phyloP scores from a whole-genome alignment of 352 stramenopile genomes.

The Thalassiosira sp. region DNA sequence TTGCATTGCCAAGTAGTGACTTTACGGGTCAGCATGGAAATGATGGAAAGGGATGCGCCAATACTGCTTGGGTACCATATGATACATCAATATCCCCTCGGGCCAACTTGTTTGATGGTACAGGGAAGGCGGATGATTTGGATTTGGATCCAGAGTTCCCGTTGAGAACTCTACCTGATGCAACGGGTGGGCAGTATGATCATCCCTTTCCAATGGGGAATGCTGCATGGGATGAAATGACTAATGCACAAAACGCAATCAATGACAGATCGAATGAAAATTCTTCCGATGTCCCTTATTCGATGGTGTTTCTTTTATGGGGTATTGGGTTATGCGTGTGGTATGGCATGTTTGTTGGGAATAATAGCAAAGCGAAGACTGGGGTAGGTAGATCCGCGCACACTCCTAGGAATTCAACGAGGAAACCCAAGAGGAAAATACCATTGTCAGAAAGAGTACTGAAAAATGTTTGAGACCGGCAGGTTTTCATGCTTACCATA shows the following conservation, averaged over 20 bases:
- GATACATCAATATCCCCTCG: conserved; percentile 73
- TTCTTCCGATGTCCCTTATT: conserved; percentile 42
- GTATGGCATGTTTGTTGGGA: conserved; percentile 49
- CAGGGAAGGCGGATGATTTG: conserved; percentile 69
- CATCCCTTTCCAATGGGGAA: conserved; percentile 43
- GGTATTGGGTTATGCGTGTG: conserved; percentile 43
- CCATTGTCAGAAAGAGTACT: conserved; percentile 30
- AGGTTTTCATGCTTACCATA: not conserved
- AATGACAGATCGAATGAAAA: not conserved
- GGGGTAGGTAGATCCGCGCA: not conserved
- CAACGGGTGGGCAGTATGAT: conserved; percentile 47
- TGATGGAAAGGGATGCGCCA: conserved; percentile 48
- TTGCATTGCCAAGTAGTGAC: conserved; percentile 53
- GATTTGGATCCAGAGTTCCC: conserved; percentile 79
- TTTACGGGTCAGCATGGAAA: conserved; percentile 36
- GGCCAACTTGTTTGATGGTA: conserved; percentile 70
- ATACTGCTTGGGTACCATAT: conserved; percentile 75
- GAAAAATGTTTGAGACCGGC: conserved; percentile 25
- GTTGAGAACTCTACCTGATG: conserved; percentile 61
- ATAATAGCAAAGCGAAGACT: conserved; percentile 11
- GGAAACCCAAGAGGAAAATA: conserved; percentile 14
- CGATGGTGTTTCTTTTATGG: conserved; percentile 48
- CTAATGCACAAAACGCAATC: not conserved
- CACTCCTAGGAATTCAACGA: conserved; percentile 1
- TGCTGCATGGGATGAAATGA: conserved; percentile 26